Percentiles rank a stretch among this genome's conserved stretches.
phyloP scores from a whole-genome alignment of 352 stramenopile species.

The Globisporangium ultimum region DNA sequence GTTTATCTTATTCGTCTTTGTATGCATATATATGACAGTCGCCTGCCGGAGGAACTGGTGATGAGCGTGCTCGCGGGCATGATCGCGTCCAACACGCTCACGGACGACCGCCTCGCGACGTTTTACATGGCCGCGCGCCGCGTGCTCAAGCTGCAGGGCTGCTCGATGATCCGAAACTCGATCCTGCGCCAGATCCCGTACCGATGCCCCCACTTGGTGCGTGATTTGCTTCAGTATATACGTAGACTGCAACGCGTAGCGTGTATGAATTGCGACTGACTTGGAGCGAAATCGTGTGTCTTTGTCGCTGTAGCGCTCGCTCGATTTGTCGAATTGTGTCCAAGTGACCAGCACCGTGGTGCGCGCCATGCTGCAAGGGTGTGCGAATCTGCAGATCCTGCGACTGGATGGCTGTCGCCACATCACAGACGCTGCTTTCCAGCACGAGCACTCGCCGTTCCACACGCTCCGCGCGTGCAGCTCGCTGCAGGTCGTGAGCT shows the following conservation, averaged over 20 bases:
- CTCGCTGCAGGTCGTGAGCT: conserved; percentile 73
- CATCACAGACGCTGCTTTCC: conserved; percentile 86
- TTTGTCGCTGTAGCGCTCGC: conserved; percentile 42
- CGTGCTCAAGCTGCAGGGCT: conserved; percentile 71
- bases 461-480: conserved; percentile 68
- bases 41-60: conserved; percentile 79
- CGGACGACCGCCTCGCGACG: conserved; percentile 74
- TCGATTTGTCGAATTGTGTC: conserved; percentile 82
- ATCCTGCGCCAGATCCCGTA: conserved; percentile 85
- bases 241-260: neutral
- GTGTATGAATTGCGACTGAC: neutral
- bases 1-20: conserved; percentile 1
- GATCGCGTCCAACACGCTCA: conserved; percentile 69
- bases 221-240: neutral
- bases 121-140: conserved; percentile 79
- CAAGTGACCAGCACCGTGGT: conserved; percentile 88
- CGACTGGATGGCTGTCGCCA: conserved; percentile 83
- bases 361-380: conserved; percentile 74
- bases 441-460: conserved; percentile 74
- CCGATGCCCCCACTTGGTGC: conserved; percentile 75
- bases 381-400: conserved; percentile 68
- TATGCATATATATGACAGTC: conserved; percentile 23
- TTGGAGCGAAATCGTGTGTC: neutral
- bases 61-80: conserved; percentile 70
- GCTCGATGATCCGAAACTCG: conserved; percentile 80